Percentiles rank a stretch among this genome's conserved stretches.
These are phyloP conservation scores for Remersonia thermophila DNA, from an alignment of 2,329 filamentous ascomycete species.

Conservation along the genomic window DNA sequence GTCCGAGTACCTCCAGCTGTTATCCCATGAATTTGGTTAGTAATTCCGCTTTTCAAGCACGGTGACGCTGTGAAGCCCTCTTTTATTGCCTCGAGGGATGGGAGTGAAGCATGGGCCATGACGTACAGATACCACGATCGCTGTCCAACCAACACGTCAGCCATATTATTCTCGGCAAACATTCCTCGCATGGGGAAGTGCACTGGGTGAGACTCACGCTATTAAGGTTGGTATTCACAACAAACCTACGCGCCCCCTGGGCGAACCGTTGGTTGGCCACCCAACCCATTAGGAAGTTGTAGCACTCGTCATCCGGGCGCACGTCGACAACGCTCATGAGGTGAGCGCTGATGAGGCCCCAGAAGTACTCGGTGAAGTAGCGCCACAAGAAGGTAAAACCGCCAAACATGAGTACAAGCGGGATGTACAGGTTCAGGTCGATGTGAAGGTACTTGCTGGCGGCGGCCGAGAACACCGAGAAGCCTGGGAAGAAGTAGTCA, in stretches of 20 bases:
- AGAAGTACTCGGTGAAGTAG: constrained; percentile 39
- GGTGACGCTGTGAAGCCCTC: no score
- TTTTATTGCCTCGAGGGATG: no score
- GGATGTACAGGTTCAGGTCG: constrained; percentile 51
- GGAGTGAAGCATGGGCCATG: no score
- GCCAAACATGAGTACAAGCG: constrained; percentile 39
- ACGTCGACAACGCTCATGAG: constrained; percentile 57
- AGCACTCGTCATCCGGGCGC: constrained; percentile 58
- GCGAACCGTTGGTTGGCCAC: constrained; percentile 51
- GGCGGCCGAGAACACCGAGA: constrained; percentile 42
- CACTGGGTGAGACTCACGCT: constrained; percentile 26
- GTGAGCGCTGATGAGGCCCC: constrained; percentile 36
- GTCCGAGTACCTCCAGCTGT: constrained; percentile 28
- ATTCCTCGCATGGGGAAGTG: no score
- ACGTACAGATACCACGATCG: constrained; percentile 35
- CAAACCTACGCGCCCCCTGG: constrained; percentile 45
- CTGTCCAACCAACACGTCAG: constrained; percentile 45
- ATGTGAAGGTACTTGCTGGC: constrained; percentile 45
- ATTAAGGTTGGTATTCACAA: constrained; percentile 42
- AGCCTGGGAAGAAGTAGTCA: constrained; percentile 54
- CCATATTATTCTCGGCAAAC: not conserved
- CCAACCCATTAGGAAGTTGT: constrained; percentile 62
- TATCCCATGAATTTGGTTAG: no score
- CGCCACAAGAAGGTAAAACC: constrained; percentile 38
- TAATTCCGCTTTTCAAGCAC: no score